phyloP scores from a whole-genome alignment of 352 stramenopile genomes.

The Globisporangium orthogonon region DNA sequence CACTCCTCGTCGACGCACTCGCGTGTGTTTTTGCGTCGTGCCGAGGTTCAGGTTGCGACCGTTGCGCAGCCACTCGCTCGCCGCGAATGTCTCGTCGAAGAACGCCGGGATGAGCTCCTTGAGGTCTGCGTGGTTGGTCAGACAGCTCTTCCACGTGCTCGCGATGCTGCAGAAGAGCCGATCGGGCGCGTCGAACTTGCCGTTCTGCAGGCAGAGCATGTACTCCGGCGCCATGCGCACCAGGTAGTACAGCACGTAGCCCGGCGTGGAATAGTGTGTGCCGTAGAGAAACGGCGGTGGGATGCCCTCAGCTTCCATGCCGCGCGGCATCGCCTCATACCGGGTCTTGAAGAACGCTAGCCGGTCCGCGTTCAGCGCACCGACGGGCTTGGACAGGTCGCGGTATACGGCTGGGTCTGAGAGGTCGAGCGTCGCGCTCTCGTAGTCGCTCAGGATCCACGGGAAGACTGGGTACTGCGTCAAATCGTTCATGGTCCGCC shows the following conservation, averaged over 20 bases:
- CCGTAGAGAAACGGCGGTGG: conserved; percentile 96
- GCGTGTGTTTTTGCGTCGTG: conserved; percentile 75
- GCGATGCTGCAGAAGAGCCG: conserved; percentile 95
- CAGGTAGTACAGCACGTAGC: conserved; percentile 98
- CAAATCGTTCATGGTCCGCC: conserved; percentile 85
- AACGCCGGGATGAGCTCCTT: conserved; percentile 99
- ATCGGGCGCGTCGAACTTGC: conserved; percentile 98
- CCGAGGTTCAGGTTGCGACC: conserved; percentile 94
- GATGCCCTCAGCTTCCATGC: conserved; percentile 67
- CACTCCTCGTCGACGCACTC: conserved; percentile 12
- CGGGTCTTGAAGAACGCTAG: conserved; percentile 85
- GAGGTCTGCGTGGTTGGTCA: conserved; percentile 90
- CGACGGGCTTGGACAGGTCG: conserved; percentile 94
- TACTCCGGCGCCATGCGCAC: conserved; percentile 95
- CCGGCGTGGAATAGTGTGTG: conserved; percentile 90
- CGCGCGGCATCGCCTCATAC: conserved; percentile 86
- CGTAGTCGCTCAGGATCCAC: conserved; percentile 93
- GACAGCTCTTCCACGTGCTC: conserved; percentile 86
- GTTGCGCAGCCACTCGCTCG: conserved; percentile 94
- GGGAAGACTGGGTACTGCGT: conserved; percentile 98
- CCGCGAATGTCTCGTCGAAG: conserved; percentile 84
- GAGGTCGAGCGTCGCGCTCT: conserved; percentile 77
- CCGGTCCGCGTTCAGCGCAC: conserved; percentile 87
- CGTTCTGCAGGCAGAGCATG: conserved; percentile 94
- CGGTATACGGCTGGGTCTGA: conserved; percentile 82